phyloP scores from a whole-genome alignment of 108 stramenopile species.

The Parietichytrium sp. region DNA sequence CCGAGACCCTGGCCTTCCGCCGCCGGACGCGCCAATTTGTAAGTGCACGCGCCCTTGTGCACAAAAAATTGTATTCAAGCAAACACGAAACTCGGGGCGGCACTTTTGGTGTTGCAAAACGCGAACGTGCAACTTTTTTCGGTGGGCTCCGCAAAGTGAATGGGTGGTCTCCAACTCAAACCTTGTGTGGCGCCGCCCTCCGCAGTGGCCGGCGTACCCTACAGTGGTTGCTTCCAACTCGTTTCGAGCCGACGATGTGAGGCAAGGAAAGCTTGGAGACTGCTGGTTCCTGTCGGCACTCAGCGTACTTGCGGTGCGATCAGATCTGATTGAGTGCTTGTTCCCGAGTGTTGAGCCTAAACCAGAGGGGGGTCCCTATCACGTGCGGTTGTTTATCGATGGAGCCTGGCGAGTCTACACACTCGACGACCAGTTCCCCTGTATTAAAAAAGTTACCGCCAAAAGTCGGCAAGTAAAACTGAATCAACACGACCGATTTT shows the following conservation, averaged over 20 bases:
- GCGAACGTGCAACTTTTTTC: not conserved
- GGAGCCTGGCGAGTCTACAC: not conserved
- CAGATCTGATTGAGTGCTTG: not conserved
- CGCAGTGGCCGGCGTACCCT: slow-evolving; percentile 17
- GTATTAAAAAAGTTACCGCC: not conserved
- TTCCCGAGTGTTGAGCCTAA: not conserved
- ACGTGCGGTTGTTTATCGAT: slow-evolving; percentile 7
- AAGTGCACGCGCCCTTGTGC: not conserved
- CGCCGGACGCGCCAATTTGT: not conserved
- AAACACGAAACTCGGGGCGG: not conserved
- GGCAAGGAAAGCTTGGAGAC: not conserved
- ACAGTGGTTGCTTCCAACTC: not conserved
- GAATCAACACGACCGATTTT: no score
- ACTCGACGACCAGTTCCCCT: slow-evolving; percentile 15
- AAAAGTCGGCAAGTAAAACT: not conserved
- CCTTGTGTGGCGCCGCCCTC: slow-evolving; percentile 22
- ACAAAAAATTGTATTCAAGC: not conserved
- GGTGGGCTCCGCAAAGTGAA: not conserved
- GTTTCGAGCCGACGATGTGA: slow-evolving; percentile 19
- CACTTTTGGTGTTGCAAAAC: not conserved
- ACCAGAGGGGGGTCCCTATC: not conserved
- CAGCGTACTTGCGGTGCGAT: not conserved
- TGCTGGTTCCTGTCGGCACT: not conserved
- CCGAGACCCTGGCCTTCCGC: not conserved
- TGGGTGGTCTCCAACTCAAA: not conserved